phyloP scores from a whole-genome alignment of 2,329 filamentous ascomycete genomes.

The Hypocreales sp. region DNA sequence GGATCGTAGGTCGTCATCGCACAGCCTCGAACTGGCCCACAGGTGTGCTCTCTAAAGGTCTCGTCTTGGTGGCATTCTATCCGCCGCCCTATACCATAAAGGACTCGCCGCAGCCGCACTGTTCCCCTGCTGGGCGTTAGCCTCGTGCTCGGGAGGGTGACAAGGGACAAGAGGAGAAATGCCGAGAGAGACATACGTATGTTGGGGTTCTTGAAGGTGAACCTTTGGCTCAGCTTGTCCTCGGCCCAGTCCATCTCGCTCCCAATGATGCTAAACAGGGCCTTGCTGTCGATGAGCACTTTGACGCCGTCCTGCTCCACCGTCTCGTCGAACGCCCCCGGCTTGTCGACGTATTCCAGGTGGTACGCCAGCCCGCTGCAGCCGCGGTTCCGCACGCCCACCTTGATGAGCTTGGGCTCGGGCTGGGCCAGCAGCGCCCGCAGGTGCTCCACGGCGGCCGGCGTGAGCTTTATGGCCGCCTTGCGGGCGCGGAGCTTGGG shows the following conservation, averaged over 20 bases:
- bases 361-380: constrained; percentile 91
- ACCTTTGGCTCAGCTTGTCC: constrained; percentile 82
- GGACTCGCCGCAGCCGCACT: constrained; percentile 92
- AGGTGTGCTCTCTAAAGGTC: too few relatives aligned
- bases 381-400: constrained; percentile 85
- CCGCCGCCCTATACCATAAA: constrained; percentile 55
- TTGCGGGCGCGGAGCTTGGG: constrained; percentile 50
- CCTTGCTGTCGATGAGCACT: constrained; percentile 93
- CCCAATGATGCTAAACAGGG: constrained; percentile 92
- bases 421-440: constrained; percentile 66
- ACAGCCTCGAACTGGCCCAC: too few relatives aligned
- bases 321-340: constrained; percentile 74
- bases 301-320: constrained; percentile 94
- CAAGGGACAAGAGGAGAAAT: not conserved
- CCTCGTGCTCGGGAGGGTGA: constrained; percentile 12
- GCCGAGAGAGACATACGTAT: constrained; percentile 60
- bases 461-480: constrained; percentile 77
- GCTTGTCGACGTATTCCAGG: constrained; percentile 87
- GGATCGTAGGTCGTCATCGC: too few relatives aligned
- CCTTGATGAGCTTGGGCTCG: constrained; percentile 81
- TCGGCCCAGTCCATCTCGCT: constrained; percentile 99
- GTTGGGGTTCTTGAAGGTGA: constrained; percentile 93
- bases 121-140: constrained; percentile 51
- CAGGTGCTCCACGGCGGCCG: constrained; percentile 65
- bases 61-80: too few relatives aligned